Evolutionary conservation across 2,329 filamentous ascomycete species (phyloP).

Genomic region (Monosporascus sp.): DNA sequence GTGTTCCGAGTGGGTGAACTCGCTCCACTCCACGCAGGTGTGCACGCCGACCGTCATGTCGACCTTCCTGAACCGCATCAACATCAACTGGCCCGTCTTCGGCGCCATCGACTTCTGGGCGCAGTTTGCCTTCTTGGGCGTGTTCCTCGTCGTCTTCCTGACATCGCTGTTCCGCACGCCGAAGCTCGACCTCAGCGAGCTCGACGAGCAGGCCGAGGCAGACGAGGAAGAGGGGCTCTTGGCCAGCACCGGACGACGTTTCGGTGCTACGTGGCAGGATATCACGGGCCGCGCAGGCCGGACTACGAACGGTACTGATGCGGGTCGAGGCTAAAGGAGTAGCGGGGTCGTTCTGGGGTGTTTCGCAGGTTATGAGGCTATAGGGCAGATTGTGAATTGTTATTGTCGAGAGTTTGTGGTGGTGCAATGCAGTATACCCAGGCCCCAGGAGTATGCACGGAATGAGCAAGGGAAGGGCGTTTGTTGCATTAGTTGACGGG

Average conservation of each 20-base stretch:
- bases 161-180: constrained; percentile 78
- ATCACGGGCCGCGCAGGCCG: constrained; percentile 52
- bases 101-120: constrained; percentile 93
- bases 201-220: constrained; percentile 85
- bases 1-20: constrained; percentile 72
- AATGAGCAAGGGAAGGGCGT: too few species aligned
- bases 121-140: constrained; percentile 81
- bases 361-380: not conserved
- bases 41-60: constrained; percentile 91
- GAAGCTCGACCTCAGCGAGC: constrained; percentile 65
- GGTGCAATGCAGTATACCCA: not conserved
- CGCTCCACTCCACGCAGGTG: constrained; percentile 67
- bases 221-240: constrained; percentile 92
- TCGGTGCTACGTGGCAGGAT: constrained; percentile 85
- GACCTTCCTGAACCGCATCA: constrained; percentile 88
- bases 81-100: constrained; percentile 92
- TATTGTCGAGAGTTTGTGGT: not conserved
- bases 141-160: constrained; percentile 78
- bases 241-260: constrained; percentile 73
- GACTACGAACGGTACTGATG: too few species aligned
- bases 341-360: not conserved
- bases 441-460: not conserved
- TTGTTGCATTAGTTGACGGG: too few species aligned
- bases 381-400: not conserved
- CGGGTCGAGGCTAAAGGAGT: too few species aligned